Conservation (phyloP, 2,329 filamentous ascomycete genomes). For the Golovinomyces cichoracearum region DNA sequence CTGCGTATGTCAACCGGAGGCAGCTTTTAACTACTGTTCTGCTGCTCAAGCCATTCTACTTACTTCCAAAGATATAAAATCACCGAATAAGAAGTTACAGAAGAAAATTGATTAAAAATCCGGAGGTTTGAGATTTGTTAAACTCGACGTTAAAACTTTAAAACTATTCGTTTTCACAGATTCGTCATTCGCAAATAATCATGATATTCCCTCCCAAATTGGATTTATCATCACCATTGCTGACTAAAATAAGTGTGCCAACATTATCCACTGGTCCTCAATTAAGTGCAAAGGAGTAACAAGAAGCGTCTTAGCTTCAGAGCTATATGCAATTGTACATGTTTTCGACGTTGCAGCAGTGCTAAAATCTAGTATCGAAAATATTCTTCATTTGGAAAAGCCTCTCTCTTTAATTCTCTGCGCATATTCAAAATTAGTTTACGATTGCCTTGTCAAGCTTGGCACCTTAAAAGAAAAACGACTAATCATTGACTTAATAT, state of each 20-base stretch:
- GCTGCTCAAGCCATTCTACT: conserved; percentile 1
- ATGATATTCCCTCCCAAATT: conserved; percentile 1
- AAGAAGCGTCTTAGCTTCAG: not conserved
- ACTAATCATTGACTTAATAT: not conserved
- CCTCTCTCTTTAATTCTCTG: not conserved
- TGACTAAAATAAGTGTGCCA: not conserved
- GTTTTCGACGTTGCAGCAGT: conserved; percentile 2
- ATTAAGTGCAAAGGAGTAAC: not conserved
- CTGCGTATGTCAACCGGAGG: not conserved
- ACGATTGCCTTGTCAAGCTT: not conserved
- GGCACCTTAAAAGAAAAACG: not conserved
- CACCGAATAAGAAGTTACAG: conserved; percentile 1
- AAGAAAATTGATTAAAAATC: not conserved
- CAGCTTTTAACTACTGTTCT: conserved; percentile 3
- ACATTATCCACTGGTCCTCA: conserved; percentile 1
- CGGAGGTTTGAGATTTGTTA: not conserved
- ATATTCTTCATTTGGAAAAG: not conserved
- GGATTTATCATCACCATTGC: not conserved
- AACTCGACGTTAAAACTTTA: not conserved
- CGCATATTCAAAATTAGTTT: not conserved
- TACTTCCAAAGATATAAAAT: not conserved
- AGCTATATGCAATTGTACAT: not conserved
- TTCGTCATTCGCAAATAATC: not conserved
- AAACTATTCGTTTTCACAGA: not conserved
- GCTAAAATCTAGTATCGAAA: not conserved